Evolutionary conservation across 75 land plant species (phyloP), one percentile per base, ranked within the genome.

Genomic region (Cryptomeria japonica): DNA sequence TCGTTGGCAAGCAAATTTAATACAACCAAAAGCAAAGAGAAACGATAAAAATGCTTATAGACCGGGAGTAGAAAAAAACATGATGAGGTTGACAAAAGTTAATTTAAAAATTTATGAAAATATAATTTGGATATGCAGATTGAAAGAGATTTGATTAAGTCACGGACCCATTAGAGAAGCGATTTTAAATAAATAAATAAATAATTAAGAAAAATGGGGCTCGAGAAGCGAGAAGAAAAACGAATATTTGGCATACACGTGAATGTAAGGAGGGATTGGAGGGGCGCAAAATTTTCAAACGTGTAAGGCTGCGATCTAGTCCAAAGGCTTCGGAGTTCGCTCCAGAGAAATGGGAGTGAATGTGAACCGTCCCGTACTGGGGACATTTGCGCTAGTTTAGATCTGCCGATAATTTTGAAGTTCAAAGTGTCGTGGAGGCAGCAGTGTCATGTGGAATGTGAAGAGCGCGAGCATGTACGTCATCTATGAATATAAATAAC

Each of bases 231-330:
- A 68, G 72, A 68, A 68, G 16, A 34, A 34, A 34, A 75, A 31
- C 77, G 37, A 32, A 75, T 75, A 75, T 75, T 75, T 75, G 77
- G 77, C 13, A 75, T 75, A 31, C 77, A 75, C 77, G 77, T 75
- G 77, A 75, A 75, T 11, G 77, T 34, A 72, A 72, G 76, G 76
- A 72, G 34, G 28, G 13, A 1, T 28, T 28, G 42, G 42, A 41
- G 42, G 2, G 42, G 42, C 47, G 5, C 47, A 44, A 44, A 44
- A 49, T 10, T 28, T 6, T 22, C 0, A 7, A 28, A 25, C 6
- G 72, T 68, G 72, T 68, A 25, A 25, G 31, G 72, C 6, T 0
- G 0, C 28, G 31, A 28, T 28, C 0, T 22, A 7, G 9, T 68
- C 16, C 55, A 1, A 2, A 51, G 55, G 2, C 0, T 0, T 13